Evolutionary conservation across 768 basidiomycete species (phyloP).

Genomic region (Paxillus ammoniavirescens): DNA sequence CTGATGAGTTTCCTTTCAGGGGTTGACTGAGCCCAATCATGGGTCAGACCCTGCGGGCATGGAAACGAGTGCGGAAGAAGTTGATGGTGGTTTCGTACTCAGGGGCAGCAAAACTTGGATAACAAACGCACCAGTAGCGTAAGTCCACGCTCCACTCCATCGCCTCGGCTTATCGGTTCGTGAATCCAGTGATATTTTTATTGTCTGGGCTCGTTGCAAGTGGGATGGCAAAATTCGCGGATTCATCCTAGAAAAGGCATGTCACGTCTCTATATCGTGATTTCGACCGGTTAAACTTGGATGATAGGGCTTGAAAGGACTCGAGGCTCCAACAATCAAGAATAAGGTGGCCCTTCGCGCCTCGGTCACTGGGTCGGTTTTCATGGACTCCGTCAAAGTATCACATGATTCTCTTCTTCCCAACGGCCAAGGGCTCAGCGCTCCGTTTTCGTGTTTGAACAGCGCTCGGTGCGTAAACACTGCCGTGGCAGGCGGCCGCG

Average conservation of each 20-base stretch:
- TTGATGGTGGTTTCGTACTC: slow-evolving; percentile 79
- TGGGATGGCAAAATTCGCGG: slow-evolving; percentile 92
- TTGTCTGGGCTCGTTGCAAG: slow-evolving; percentile 93
- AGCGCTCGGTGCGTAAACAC: slow-evolving; percentile 58
- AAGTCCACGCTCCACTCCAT: slow-evolving; percentile 28
- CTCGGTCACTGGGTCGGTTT: slow-evolving; percentile 82
- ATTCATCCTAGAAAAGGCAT: slow-evolving; percentile 86
- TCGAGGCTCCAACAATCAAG: slow-evolving; percentile 84
- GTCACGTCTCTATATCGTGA: background rate
- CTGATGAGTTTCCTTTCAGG: slow-evolving; percentile 38
- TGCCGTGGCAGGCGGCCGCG: background rate
- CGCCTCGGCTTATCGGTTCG: slow-evolving; percentile 8
- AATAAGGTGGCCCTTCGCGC: slow-evolving; percentile 91
- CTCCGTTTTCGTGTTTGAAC: slow-evolving; percentile 91
- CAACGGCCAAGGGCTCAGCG: slow-evolving; percentile 70
- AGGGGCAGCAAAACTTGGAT: slow-evolving; percentile 99
- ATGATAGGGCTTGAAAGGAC: slow-evolving; percentile 73
- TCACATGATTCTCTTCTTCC: slow-evolving; percentile 74
- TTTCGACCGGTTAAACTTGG: background rate
- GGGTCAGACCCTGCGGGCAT: slow-evolving; percentile 98
- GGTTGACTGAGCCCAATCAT: slow-evolving; percentile 94
- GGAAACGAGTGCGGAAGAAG: slow-evolving; percentile 89
- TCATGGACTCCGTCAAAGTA: slow-evolving; percentile 90
- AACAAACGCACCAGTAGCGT: slow-evolving; percentile 90
- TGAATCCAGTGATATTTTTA: slow-evolving; percentile 70